A percentile compares a stretch with the other conserved stretches of the same genome.
Conservation (phyloP, 495 filamentous ascomycete species). For the Neurospora sp. region DNA sequence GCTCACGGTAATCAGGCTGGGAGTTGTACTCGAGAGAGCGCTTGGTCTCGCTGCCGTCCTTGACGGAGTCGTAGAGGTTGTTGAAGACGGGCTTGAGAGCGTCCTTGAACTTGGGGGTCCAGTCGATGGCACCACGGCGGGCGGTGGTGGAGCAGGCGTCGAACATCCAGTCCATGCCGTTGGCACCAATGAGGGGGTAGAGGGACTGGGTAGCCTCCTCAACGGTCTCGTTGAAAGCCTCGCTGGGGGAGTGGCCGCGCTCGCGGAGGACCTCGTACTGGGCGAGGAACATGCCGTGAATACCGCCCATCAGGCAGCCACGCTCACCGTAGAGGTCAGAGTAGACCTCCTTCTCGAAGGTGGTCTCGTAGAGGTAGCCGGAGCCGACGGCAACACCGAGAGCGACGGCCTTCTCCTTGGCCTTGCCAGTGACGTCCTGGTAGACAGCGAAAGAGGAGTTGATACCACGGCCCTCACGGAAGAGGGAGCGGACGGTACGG, state of each 20-base stretch:
- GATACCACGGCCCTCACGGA: constrained; percentile 96
- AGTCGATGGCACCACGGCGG: constrained; percentile 96
- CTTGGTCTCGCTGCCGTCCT: constrained; percentile 82
- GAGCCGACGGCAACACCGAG: constrained; percentile 92
- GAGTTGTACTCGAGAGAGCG: constrained; percentile 91
- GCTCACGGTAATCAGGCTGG: constrained; percentile 87
- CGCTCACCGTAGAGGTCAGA: constrained; percentile 99
- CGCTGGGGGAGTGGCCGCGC: constrained; percentile 89
- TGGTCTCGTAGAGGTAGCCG: constrained; percentile 99
- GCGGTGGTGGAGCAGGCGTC: constrained; percentile 98
- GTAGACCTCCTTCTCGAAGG: constrained; percentile 99
- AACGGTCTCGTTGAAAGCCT: constrained; percentile 99
- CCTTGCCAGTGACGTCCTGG: constrained; percentile 97
- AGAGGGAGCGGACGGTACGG: constrained; percentile 94
- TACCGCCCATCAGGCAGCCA: constrained; percentile 99
- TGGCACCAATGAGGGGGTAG: constrained; percentile 89
- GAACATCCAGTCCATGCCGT: constrained; percentile 99
- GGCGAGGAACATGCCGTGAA: constrained; percentile 99
- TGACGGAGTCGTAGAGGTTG: constrained; percentile 85
- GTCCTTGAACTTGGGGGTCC: constrained; percentile 89
- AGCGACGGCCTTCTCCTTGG: constrained; percentile 95
- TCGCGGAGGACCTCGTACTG: constrained; percentile 99
- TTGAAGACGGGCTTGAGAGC: constrained; percentile 97
- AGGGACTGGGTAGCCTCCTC: constrained; percentile 97
- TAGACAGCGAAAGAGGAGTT: constrained; percentile 98